Evolutionary conservation across 257 asterid species (phyloP), one percentile per base, ranked within the genome.

Genomic region (Ocimum tenuiflorum): DNA sequence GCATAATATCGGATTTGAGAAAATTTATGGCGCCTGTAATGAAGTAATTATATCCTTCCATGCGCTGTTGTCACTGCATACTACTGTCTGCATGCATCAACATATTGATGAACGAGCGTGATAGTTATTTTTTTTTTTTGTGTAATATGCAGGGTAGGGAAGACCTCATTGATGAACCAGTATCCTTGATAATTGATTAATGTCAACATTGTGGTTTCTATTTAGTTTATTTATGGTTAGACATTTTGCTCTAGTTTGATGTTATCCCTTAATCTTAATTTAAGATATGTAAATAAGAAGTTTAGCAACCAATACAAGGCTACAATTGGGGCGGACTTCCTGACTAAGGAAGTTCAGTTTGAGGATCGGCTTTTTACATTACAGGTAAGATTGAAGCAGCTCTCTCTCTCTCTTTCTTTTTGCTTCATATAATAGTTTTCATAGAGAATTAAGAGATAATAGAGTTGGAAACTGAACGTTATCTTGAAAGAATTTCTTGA

Each of bases 241-340:
- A 5, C 36, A 31, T 31, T 31, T 31, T 31, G 6, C 36, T 31
- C 43, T 51, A 18, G 20, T 22, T 12, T 61, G 71, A 23, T 79
- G 68, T 74, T 31, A 79, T 75, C 77, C 83, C 84, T 92, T 62
- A 84, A 67, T 35, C 27, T 36, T 67, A 73, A 64, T 70, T 68
- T 82, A 76, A 94, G 99, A 79, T 94, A 94, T 82, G 99, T 94
- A 58, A 94, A 90, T 75, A 89, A 83, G 88, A 94, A 90, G 91
- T 94, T 94, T 65, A 94, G 97, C 86, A 94, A 90, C 76, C 99
- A 94, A 73, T 92, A 92, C 86, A 92, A 92, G 82, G 99, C 99
- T 0, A 92, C 99, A 0, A 92, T 92, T 71, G 99, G 99, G 64
- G 99, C 99, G 17, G 99, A 89, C 87, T 92, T 92, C 88, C 74